Evolutionary conservation across 2,329 filamentous ascomycete genomes (phyloP).

Genomic region (Cercospora brassicicola): DNA sequence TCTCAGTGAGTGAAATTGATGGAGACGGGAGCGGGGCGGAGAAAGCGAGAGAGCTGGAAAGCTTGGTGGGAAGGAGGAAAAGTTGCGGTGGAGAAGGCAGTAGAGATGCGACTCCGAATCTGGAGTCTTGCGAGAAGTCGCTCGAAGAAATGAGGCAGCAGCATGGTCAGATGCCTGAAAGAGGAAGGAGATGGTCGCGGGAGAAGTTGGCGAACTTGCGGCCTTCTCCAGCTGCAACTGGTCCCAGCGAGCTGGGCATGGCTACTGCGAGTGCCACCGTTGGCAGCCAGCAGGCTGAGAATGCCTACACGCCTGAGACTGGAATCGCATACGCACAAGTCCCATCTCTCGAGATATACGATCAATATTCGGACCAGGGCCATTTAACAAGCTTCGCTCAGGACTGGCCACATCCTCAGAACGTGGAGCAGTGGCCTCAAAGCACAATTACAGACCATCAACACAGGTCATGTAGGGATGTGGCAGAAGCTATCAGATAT

Average conservation of each 20-base stretch:
- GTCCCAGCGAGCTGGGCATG: background rate
- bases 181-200: background rate
- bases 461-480: slow-evolving; percentile 41
- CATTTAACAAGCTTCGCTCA: background rate
- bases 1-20: slow-evolving; percentile 56
- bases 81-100: background rate
- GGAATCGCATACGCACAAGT: background rate
- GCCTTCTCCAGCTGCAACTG: background rate
- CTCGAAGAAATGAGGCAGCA: background rate
- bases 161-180: background rate
- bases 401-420: background rate
- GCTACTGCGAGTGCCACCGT: background rate
- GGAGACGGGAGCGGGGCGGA: background rate
- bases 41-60: slow-evolving; percentile 1
- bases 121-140: slow-evolving; percentile 5
- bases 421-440: background rate
- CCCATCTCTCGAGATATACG: background rate
- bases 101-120: background rate
- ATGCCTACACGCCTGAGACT: too few species aligned
- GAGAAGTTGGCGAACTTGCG: background rate
- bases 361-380: background rate
- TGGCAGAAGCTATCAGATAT: slow-evolving; percentile 48
- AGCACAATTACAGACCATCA: background rate
- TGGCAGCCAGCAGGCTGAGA: background rate
- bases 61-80: slow-evolving; percentile 2